Conservation (phyloP, 768 basidiomycete species). For the Cantharellus cinnabarinus region DNA sequence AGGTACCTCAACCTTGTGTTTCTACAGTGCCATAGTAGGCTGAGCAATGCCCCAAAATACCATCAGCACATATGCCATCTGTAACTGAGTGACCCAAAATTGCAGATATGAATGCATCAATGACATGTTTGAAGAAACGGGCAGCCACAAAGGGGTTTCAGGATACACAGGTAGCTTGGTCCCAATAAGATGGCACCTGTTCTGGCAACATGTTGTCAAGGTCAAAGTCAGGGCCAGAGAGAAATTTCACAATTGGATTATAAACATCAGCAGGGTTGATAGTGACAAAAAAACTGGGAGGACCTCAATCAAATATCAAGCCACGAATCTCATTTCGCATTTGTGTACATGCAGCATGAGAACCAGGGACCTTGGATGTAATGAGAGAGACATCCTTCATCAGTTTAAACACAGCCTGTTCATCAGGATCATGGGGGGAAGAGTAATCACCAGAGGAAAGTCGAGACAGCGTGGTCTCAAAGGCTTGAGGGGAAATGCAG, state of each 20-base stretch:
- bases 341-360: constrained; percentile 1
- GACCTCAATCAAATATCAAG: constrained; percentile 4
- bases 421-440: background rate
- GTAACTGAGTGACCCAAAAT: background rate
- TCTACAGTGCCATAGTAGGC: constrained; percentile 10
- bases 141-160: constrained; percentile 21
- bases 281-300: constrained; percentile 10
- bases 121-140: constrained; percentile 24
- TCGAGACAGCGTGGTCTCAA: constrained; percentile 5
- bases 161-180: constrained; percentile 3
- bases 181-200: background rate
- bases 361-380: constrained; percentile 8
- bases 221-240: constrained; percentile 7
- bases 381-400: constrained; percentile 7
- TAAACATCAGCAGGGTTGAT: constrained; percentile 9
- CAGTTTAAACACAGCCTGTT: constrained; percentile 5
- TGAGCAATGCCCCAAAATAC: constrained; percentile 6
- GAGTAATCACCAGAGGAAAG: background rate
- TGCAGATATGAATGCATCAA: constrained; percentile 18
- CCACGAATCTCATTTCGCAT: constrained; percentile 10
- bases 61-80: background rate
- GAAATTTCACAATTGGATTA: constrained; percentile 7
- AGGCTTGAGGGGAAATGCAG: constrained; percentile 2
- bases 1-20: constrained; percentile 9
- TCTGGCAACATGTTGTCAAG: constrained; percentile 2